These are phyloP conservation scores for Erodium trifolium DNA, from an alignment of 441 rosid species.

Conservation along the genomic window DNA sequence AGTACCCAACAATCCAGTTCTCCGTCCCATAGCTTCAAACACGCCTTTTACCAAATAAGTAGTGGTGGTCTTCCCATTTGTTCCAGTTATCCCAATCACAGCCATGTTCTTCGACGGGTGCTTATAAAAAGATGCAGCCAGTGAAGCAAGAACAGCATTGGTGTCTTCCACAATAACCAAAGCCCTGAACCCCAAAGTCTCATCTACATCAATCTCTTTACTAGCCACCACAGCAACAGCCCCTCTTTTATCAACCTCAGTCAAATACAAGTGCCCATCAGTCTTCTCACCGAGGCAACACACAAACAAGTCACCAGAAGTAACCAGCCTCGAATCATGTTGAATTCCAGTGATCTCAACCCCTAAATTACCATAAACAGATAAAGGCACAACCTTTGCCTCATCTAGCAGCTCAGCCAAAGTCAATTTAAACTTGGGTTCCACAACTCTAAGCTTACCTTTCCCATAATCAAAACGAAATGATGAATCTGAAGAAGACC, in stretches of 20 bases:
- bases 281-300: conserved; percentile 66
- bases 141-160: conserved; percentile 56
- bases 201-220: conserved; percentile 45
- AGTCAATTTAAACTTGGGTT: conserved; percentile 64
- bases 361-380: conserved; percentile 75
- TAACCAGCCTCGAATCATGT: conserved; percentile 74
- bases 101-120: conserved; percentile 71
- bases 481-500: conserved; percentile 34
- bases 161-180: conserved; percentile 89
- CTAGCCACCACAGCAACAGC: conserved; percentile 14
- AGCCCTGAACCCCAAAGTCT: conserved; percentile 74
- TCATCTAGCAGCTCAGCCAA: conserved; percentile 88
- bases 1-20: conserved; percentile 76
- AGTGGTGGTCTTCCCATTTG: conserved; percentile 66
- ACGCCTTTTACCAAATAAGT: conserved; percentile 69
- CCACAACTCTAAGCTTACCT: conserved; percentile 47
- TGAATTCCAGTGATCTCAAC: conserved; percentile 83
- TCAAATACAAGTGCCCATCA: conserved; percentile 61
- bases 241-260: conserved; percentile 94
- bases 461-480: conserved; percentile 65
- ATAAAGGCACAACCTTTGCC: conserved; percentile 76
- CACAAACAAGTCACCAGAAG: conserved; percentile 78
- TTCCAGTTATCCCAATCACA: conserved; percentile 74
- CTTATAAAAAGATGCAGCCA: conserved; percentile 75
- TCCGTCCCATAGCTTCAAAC: conserved; percentile 81